These are phyloP conservation scores for Peterozyma toletana DNA, from an alignment of 805 yeast genomes.

Conservation along the genomic window DNA sequence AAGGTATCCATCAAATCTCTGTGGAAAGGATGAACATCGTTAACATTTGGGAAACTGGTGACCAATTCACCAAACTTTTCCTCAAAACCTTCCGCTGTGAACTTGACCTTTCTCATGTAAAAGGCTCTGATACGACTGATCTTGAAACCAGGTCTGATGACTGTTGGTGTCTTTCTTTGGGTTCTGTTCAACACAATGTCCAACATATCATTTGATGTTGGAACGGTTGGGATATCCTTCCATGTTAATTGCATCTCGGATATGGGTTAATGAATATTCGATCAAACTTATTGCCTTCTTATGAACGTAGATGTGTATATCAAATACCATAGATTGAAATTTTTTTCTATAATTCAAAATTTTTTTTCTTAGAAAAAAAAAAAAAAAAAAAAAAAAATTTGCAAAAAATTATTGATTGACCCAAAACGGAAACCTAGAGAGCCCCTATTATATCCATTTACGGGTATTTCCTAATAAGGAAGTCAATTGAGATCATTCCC, in stretches of 20 bases:
- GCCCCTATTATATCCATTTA: no score
- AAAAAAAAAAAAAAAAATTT: slow-evolving; percentile 1
- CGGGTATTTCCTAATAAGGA: no score
- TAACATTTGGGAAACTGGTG: slow-evolving; percentile 89
- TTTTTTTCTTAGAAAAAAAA: slow-evolving; percentile 2
- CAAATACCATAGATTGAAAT: not conserved
- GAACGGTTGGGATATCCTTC: slow-evolving; percentile 97
- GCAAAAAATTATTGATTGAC: no score
- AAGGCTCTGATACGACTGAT: slow-evolving; percentile 95
- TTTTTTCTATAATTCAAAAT: not conserved
- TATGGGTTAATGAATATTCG: not conserved
- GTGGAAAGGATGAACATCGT: slow-evolving; percentile 98
- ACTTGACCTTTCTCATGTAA: slow-evolving; percentile 96
- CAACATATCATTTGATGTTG: slow-evolving; percentile 85
- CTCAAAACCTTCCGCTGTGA: slow-evolving; percentile 91
- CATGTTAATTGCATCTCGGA: slow-evolving; percentile 85
- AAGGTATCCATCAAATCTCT: slow-evolving; percentile 96
- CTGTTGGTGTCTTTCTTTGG: slow-evolving; percentile 99
- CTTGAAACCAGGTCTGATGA: slow-evolving; percentile 91
- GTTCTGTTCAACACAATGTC: slow-evolving; percentile 96
- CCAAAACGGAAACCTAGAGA: no score
- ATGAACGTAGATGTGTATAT: not conserved
- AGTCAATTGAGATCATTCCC: no score
- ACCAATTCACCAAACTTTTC: slow-evolving; percentile 87
- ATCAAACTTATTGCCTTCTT: not conserved